Conservation (phyloP, 2,329 filamentous ascomycete genomes). For the Macroventuria anomochaeta region DNA sequence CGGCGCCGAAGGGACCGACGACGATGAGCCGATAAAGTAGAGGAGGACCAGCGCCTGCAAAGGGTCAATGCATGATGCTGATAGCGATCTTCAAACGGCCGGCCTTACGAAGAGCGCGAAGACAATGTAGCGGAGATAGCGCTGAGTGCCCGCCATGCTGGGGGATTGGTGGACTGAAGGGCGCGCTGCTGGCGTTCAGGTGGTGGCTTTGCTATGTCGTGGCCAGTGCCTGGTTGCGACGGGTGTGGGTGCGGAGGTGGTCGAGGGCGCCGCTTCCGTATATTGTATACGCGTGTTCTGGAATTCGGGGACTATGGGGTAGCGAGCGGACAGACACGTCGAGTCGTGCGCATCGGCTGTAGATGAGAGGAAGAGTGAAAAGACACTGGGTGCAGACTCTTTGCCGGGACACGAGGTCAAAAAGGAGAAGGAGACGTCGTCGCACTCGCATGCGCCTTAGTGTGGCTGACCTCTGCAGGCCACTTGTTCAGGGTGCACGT, state of each 20-base stretch:
- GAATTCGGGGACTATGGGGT: neutral
- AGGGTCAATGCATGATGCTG: slow-evolving; percentile 19
- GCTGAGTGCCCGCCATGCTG: slow-evolving; percentile 75
- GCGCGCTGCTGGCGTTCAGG: slow-evolving; percentile 17
- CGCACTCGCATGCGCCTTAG: slow-evolving; percentile 16
- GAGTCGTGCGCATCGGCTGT: slow-evolving; percentile 5
- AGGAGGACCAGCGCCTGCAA: slow-evolving; percentile 70
- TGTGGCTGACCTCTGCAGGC: slow-evolving; percentile 22
- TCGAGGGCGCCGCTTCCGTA: slow-evolving; percentile 1
- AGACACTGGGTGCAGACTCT: slow-evolving; percentile 6
- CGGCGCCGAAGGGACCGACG: slow-evolving; percentile 48
- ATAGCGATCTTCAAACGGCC: neutral
- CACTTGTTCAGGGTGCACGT: slow-evolving; percentile 7
- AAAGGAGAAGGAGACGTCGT: slow-evolving; percentile 22
- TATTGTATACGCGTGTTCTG: slow-evolving; percentile 4
- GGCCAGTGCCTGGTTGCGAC: slow-evolving; percentile 1
- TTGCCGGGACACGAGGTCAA: slow-evolving; percentile 11
- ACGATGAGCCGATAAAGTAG: slow-evolving; percentile 79
- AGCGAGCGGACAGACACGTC: slow-evolving; percentile 12
- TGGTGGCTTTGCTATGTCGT: slow-evolving; percentile 18
- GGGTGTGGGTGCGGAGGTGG: slow-evolving; percentile 14
- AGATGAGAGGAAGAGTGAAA: neutral
- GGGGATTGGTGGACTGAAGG: slow-evolving; percentile 24
- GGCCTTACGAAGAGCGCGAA: slow-evolving; percentile 77
- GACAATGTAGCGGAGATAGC: slow-evolving; percentile 75